Evolutionary conservation across 805 yeast genomes (phyloP).

Genomic region (Middelhovenomyces tepae): DNA sequence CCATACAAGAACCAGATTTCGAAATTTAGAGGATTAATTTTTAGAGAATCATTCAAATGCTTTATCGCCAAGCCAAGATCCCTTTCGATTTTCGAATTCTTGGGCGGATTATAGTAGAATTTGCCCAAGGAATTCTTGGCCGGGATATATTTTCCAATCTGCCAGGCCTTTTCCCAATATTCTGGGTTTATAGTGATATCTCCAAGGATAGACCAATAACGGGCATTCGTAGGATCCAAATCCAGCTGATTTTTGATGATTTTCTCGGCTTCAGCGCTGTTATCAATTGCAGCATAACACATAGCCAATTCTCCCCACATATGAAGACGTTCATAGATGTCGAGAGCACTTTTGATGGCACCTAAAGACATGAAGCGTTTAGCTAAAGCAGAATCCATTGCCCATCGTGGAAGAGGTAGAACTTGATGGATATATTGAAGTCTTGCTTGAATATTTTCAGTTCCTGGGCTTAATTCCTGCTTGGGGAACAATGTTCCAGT

Average conservation of each 20-base stretch:
- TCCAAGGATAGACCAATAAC: constrained; percentile 78
- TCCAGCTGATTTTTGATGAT: constrained; percentile 47
- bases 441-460: constrained; percentile 40
- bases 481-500: constrained; percentile 37
- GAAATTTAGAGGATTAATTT: constrained; percentile 61
- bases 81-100: constrained; percentile 40
- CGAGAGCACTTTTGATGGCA: constrained; percentile 75
- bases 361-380: constrained; percentile 82
- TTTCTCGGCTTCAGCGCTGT: constrained; percentile 54
- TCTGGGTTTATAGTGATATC: constrained; percentile 70
- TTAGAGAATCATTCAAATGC: constrained; percentile 68
- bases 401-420: constrained; percentile 77
- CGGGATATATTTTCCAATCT: constrained; percentile 65
- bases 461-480: too few relatives aligned
- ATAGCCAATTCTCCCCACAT: constrained; percentile 78
- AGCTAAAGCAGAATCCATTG: constrained; percentile 72
- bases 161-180: constrained; percentile 85
- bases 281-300: constrained; percentile 81
- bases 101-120: constrained; percentile 60
- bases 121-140: constrained; percentile 80
- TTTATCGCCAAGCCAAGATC: constrained; percentile 47
- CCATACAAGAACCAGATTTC: constrained; percentile 93
- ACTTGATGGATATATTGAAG: constrained; percentile 62
- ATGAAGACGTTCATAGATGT: constrained; percentile 72
- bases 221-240: constrained; percentile 61